Conservation (phyloP, 208 protist genomes). For the Trypanosoma platydactyli region DNA sequence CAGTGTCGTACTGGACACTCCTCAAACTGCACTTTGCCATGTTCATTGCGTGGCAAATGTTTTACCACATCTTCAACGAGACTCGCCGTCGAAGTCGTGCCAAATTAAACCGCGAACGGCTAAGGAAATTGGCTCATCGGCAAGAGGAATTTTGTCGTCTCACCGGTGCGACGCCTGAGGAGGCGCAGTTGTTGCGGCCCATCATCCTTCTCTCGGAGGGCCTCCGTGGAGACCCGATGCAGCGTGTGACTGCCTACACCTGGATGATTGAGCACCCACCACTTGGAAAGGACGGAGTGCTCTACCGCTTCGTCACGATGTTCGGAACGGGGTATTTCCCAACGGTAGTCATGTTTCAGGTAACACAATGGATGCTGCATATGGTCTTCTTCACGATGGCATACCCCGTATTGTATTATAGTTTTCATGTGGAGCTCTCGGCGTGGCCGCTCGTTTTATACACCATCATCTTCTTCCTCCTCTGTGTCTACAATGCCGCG, state of each 20-base stretch:
- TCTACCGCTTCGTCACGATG: constrained; percentile 49
- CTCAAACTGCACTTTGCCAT: constrained; percentile 61
- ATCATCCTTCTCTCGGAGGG: constrained; percentile 35
- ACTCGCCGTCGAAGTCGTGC: constrained; percentile 33
- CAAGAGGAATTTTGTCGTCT: constrained; percentile 45
- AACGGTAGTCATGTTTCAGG: constrained; percentile 52
- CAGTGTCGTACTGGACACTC: constrained; percentile 46
- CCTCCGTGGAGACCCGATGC: constrained; percentile 32
- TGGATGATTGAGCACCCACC: constrained; percentile 77
- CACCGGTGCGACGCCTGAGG: constrained; percentile 33
- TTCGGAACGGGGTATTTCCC: constrained; percentile 48
- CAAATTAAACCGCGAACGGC: constrained; percentile 27
- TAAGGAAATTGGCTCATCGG: constrained; percentile 24
- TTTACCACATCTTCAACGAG: constrained; percentile 65
- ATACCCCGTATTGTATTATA: constrained; percentile 48
- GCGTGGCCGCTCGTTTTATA: constrained; percentile 48
- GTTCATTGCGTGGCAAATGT: constrained; percentile 62
- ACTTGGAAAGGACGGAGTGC: constrained; percentile 44
- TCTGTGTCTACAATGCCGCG: constrained; percentile 62
- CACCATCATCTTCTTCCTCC: constrained; percentile 32
- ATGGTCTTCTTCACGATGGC: constrained; percentile 45
- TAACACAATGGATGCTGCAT: constrained; percentile 54
- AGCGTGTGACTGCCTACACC: constrained; percentile 62
- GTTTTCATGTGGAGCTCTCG: constrained; percentile 42
- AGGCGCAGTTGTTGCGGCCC: constrained; percentile 37